Evolutionary conservation across 352 stramenopile species (phyloP).

Genomic region (Globisporangium solare): DNA sequence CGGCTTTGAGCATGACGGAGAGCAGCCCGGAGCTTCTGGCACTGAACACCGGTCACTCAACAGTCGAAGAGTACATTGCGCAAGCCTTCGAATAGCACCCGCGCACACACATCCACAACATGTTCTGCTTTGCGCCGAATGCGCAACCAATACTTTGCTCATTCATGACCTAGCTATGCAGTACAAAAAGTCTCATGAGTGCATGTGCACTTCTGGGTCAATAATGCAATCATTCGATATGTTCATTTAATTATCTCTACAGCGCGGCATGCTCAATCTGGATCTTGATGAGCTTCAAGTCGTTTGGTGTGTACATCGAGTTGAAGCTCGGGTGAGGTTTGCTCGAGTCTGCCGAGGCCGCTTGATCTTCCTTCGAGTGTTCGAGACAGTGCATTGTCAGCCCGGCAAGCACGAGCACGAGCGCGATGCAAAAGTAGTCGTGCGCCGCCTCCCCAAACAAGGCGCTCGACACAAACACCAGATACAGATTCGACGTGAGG

Average conservation of each 20-base stretch:
- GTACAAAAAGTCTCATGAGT: too few species aligned
- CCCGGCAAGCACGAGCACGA: constrained; percentile 28
- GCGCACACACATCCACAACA: too few species aligned
- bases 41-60: too few species aligned
- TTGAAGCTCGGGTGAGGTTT: constrained; percentile 21
- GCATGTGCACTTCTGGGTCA: too few species aligned
- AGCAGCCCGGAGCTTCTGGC: too few species aligned
- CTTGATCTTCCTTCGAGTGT: constrained; percentile 1
- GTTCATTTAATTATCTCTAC: neutral
- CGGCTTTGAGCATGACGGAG: too few species aligned
- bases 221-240: too few species aligned
- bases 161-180: too few species aligned
- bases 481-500: constrained; percentile 33
- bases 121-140: too few species aligned
- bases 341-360: neutral
- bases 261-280: constrained; percentile 15
- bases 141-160: too few species aligned
- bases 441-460: constrained; percentile 21
- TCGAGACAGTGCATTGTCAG: constrained; percentile 25
- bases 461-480: constrained; percentile 23
- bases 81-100: too few species aligned
- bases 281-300: constrained; percentile 13
- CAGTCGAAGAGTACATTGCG: too few species aligned
- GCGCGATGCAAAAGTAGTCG: constrained; percentile 13
- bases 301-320: constrained; percentile 20